Evolutionary conservation across 1,284 basidiomycete species (phyloP).

Genomic region (Hymenochaete sp.): DNA sequence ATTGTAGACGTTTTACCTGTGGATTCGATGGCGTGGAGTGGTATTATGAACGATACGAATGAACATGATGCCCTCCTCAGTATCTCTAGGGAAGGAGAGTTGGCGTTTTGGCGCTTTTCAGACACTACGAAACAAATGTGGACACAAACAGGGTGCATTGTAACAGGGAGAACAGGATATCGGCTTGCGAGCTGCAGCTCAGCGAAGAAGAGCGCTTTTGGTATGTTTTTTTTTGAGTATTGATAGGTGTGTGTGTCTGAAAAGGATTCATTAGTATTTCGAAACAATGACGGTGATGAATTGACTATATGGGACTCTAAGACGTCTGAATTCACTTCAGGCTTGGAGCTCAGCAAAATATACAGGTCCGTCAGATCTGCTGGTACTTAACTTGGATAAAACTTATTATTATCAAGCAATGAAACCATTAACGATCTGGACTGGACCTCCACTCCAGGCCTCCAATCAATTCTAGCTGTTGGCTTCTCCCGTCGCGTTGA

Average conservation of each 20-base stretch:
- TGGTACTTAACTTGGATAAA: neutral
- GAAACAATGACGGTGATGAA: slow-evolving; percentile 52
- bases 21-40: slow-evolving; percentile 85
- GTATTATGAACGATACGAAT: slow-evolving; percentile 27
- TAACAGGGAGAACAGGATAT: slow-evolving; percentile 58
- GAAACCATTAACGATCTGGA: slow-evolving; percentile 75
- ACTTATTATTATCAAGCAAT: slow-evolving; percentile 22
- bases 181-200: slow-evolving; percentile 76
- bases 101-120: slow-evolving; percentile 68
- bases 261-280: slow-evolving; percentile 38
- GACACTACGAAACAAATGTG: slow-evolving; percentile 32
- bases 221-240: slow-evolving; percentile 31
- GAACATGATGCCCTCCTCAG: slow-evolving; percentile 72
- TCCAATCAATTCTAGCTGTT: slow-evolving; percentile 82
- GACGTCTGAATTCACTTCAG: slow-evolving; percentile 88
- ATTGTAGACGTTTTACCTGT: slow-evolving; percentile 65
- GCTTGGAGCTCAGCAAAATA: slow-evolving; percentile 63
- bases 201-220: slow-evolving; percentile 79
- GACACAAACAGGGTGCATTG: slow-evolving; percentile 67
- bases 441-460: slow-evolving; percentile 86
- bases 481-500: slow-evolving; percentile 73
- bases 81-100: slow-evolving; percentile 60
- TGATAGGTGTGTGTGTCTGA: slow-evolving; percentile 15
- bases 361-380: slow-evolving; percentile 41
- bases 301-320: slow-evolving; percentile 92